phyloP scores from a whole-genome alignment of 305 asterid genomes.

The Fraxinus latifolia region DNA sequence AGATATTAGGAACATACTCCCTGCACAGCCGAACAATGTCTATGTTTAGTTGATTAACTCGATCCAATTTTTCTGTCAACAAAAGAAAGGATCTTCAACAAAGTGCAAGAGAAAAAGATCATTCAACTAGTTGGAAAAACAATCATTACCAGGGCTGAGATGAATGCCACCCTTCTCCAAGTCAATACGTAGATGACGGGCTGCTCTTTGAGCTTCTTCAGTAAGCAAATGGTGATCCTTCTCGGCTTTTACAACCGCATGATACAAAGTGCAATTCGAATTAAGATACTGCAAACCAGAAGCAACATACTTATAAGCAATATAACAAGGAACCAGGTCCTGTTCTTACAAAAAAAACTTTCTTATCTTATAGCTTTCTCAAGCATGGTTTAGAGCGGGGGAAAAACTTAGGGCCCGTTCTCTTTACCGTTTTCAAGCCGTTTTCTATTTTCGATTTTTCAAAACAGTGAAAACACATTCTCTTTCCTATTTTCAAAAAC shows the following conservation, averaged over 20 bases:
- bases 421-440: no score
- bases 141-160: slow-evolving; percentile 63
- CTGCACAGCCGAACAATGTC: slow-evolving; percentile 78
- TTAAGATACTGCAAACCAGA: slow-evolving; percentile 66
- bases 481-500: no score
- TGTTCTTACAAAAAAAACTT: slow-evolving; percentile 5
- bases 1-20: slow-evolving; percentile 54
- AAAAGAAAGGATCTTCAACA: slow-evolving; percentile 21
- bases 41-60: slow-evolving; percentile 59
- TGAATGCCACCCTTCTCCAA: slow-evolving; percentile 98
- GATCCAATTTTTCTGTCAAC: slow-evolving; percentile 70
- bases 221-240: slow-evolving; percentile 61
- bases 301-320: slow-evolving; percentile 9
- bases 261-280: slow-evolving; percentile 68
- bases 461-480: no score
- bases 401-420: no score
- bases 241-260: slow-evolving; percentile 79
- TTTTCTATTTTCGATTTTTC: no score
- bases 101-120: slow-evolving; percentile 16
- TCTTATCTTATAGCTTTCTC: slow-evolving; percentile 3
- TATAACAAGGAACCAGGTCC: slow-evolving; percentile 4
- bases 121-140: slow-evolving; percentile 17
- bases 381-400: background rate
- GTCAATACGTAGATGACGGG: slow-evolving; percentile 64
- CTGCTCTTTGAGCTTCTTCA: slow-evolving; percentile 79